These are phyloP conservation scores for Chenopodium berlandieri DNA, from an alignment of 148 eudicot species.

Conservation along the genomic window DNA sequence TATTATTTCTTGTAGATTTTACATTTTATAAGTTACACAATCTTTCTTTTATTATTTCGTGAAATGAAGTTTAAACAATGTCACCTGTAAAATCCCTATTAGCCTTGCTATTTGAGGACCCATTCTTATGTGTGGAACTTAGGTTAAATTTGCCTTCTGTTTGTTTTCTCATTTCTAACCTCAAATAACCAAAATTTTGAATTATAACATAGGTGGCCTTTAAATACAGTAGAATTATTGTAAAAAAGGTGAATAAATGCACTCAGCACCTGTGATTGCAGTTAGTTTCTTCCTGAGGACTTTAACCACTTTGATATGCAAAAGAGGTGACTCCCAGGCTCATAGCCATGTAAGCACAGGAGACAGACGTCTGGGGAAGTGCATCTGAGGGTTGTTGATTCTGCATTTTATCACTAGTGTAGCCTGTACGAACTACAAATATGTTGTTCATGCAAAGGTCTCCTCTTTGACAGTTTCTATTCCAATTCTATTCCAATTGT, in stretches of 20 bases:
- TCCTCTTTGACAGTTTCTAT: background rate
- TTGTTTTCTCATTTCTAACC: conserved; percentile 5
- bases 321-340: background rate
- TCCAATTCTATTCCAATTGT: background rate
- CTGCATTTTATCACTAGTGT: background rate
- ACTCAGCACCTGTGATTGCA: background rate
- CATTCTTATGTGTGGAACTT: no score
- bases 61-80: background rate
- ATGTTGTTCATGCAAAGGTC: background rate
- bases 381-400: background rate
- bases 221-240: background rate
- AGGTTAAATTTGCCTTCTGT: background rate
- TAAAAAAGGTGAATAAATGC: background rate
- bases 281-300: background rate
- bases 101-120: background rate
- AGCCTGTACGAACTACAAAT: background rate
- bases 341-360: background rate
- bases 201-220: background rate
- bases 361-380: background rate
- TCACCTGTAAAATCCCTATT: background rate
- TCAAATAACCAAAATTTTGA: background rate
- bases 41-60: background rate
- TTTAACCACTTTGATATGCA: background rate
- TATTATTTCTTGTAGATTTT: background rate
- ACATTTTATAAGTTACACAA: background rate